Conservation (phyloP, 1,284 basidiomycete genomes). For the Leccinum solheimii region DNA sequence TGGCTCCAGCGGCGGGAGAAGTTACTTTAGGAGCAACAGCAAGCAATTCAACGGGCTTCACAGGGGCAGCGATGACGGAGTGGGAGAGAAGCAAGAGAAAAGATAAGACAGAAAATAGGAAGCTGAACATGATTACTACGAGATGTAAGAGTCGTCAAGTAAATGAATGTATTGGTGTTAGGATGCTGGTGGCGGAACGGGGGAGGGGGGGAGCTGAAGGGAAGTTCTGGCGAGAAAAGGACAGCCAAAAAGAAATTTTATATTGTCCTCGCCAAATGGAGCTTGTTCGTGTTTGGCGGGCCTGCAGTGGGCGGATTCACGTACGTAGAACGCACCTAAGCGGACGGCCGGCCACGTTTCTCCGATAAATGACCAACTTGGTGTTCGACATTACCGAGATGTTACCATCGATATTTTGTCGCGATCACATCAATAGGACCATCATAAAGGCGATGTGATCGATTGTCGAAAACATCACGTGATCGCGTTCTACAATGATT, state of each 20-base stretch:
- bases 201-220: neutral
- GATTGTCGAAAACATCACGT: neutral
- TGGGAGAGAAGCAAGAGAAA: constrained; percentile 19
- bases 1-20: constrained; percentile 29
- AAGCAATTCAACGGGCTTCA: constrained; percentile 36
- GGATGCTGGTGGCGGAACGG: neutral
- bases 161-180: constrained; percentile 23
- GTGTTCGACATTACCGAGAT: neutral
- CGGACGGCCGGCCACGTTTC: neutral
- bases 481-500: neutral
- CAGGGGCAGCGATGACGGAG: constrained; percentile 31
- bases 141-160: constrained; percentile 9
- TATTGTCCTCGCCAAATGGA: constrained; percentile 6
- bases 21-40: constrained; percentile 51
- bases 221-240: constrained; percentile 3
- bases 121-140: constrained; percentile 23
- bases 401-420: neutral
- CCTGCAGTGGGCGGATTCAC: neutral
- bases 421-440: neutral
- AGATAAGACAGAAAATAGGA: constrained; percentile 21
- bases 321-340: neutral
- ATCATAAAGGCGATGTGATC: neutral
- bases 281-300: constrained; percentile 28
- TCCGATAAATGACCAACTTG: neutral
- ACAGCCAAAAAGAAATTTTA: constrained; percentile 14